These are phyloP conservation scores for Kitagawia praeruptora DNA, from an alignment of 129 eudicot genomes.

Conservation along the genomic window DNA sequence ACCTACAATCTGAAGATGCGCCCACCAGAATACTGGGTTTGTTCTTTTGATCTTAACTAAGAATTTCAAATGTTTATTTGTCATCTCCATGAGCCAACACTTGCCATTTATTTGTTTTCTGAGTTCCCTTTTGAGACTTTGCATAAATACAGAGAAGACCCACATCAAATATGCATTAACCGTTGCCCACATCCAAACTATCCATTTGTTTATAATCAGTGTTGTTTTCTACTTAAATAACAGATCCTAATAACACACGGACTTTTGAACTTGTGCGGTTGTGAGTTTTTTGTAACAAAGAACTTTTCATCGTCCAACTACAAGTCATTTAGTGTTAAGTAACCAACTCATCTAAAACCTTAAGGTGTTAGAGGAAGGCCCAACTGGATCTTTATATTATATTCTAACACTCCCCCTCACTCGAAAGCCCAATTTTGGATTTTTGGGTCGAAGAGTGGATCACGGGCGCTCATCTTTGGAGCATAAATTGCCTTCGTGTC, in stretches of 20 bases:
- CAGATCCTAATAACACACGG: neutral
- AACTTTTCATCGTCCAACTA: neutral
- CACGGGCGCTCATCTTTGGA: no score
- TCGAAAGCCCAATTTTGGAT: no score
- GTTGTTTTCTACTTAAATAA: neutral
- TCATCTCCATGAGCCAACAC: neutral
- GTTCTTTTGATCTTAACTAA: neutral
- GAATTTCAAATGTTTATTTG: neutral
- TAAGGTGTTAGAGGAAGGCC: no score
- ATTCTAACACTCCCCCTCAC: no score
- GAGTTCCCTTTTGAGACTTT: neutral
- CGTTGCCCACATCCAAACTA: neutral
- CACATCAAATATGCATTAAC: neutral
- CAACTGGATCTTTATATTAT: no score
- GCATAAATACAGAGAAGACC: neutral
- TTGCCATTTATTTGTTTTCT: neutral
- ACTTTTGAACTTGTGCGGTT: neutral
- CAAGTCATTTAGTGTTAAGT: neutral
- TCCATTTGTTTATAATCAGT: neutral
- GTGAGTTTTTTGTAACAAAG: neutral
- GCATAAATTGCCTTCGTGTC: no score
- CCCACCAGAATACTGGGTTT: constrained; percentile 95
- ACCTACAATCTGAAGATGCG: constrained; percentile 99
- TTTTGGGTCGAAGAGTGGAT: no score
- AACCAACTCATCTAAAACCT: no score